Percentiles rank a stretch among this genome's conserved stretches.
Evolutionary conservation across 176 grass and related monocot genomes (phyloP).

Genomic region (Pontederia paniculata): DNA sequence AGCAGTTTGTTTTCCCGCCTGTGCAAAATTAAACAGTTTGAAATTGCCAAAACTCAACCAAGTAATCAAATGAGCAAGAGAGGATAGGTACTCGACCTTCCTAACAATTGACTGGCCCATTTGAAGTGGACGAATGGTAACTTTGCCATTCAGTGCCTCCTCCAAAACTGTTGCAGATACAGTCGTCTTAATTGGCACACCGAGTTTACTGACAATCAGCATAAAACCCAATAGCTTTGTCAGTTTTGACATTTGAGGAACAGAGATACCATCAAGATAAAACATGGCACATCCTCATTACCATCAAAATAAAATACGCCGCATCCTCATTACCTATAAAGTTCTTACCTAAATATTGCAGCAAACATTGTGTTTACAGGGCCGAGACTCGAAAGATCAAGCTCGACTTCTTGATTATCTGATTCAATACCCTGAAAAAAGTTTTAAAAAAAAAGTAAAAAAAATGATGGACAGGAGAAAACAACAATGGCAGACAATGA

Average conservation of each 20-base stretch:
- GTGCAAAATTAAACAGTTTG: slow-evolving; percentile 25
- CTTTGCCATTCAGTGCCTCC: slow-evolving; percentile 94
- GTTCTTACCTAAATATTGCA: slow-evolving; percentile 85
- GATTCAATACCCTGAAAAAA: slow-evolving; percentile 64
- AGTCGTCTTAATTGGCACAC: slow-evolving; percentile 98
- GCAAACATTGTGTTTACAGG: slow-evolving; percentile 99
- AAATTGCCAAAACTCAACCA: slow-evolving; percentile 15
- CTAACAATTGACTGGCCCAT: slow-evolving; percentile 62
- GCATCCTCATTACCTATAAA: not conserved
- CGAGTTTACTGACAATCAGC: slow-evolving; percentile 58
- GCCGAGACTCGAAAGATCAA: slow-evolving; percentile 97
- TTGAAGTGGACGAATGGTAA: slow-evolving; percentile 83
- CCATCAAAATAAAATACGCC: slow-evolving; percentile 6
- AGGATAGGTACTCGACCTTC: slow-evolving; percentile 44
- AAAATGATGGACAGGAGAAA: no score
- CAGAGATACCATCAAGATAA: slow-evolving; percentile 2
- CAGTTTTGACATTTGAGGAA: slow-evolving; percentile 8
- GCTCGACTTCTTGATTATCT: slow-evolving; percentile 97
- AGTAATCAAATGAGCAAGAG: slow-evolving; percentile 4
- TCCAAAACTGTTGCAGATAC: slow-evolving; percentile 80
- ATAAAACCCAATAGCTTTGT: slow-evolving; percentile 3
- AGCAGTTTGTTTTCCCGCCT: slow-evolving; percentile 97
- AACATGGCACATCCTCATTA: no score
- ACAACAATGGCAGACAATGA: not conserved
- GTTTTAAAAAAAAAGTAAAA: not conserved